Evolutionary conservation across 1,139 yeast genomes (phyloP), one percentile per base, ranked within the genome.

Genomic region (Blastobotrys buckinghamii): DNA sequence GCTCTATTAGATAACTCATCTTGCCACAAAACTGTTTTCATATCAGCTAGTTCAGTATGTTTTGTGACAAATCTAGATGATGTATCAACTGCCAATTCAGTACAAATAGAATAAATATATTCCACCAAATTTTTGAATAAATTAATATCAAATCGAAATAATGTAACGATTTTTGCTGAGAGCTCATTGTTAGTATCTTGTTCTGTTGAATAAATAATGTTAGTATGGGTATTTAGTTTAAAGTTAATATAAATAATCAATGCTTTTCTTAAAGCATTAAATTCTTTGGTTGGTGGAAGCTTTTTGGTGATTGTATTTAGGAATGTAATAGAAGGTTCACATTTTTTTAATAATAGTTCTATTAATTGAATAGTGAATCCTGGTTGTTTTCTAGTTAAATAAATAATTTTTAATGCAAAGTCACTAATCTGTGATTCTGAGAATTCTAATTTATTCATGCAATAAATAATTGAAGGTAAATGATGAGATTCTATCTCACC

Each of bases 21-120:
- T 29, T 50, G 53, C 53, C 53, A 50, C n/a, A 47, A 27, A 1
- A 45, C 49, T 9, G 17, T 36, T 27, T 43, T 29, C 42, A 43
- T 43, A 19, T 43, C 47, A 22, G 36, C 16, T 6, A 29, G 9
- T 16, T 37, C 17, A 9, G 26, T 17, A 15, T 32, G 29, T 19
- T 12, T 34, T 6, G 26, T 29, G 2, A 42, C 49, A 20, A 40
- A 46, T 20, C 32, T 39, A 19, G 45, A 32, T 10, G 52, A 49
- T 16, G 45, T 30, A n/a, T 38, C 38, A 7, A 47, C 37, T 8
- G 50, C 52, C 26, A 49, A 22, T 7, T 29, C 7, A 3, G 52
- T 47, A 8, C 26, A 15, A 15, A 35, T 29, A 10, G 46, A 39
- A 7, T 39, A 19, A 6, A 47, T n/a, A 22, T 39, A 40, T 17